These are phyloP conservation scores for Euphrasia arctica DNA, from an alignment of 305 asterid genomes.

Conservation along the genomic window DNA sequence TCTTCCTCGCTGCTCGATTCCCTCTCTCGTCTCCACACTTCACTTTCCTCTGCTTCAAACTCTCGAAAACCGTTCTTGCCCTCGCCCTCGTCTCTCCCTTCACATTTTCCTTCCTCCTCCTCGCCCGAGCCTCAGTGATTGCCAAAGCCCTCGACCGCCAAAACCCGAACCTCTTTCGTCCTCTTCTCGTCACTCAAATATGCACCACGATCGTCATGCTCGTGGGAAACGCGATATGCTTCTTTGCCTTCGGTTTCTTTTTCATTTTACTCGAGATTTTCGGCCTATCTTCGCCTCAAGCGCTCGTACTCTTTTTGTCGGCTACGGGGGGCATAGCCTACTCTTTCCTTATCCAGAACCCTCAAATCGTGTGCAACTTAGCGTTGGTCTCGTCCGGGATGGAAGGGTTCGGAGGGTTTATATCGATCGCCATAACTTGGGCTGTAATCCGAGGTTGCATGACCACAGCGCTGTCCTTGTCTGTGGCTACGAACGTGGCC, in stretches of 20 bases:
- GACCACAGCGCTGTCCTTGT: slow-evolving; percentile 50
- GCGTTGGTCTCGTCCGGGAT: slow-evolving; percentile 46
- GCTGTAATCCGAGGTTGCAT: slow-evolving; percentile 44
- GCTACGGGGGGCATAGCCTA: slow-evolving; percentile 39
- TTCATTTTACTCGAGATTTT: slow-evolving; percentile 38
- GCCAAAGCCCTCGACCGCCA: slow-evolving; percentile 27
- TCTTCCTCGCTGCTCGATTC: slow-evolving; percentile 43
- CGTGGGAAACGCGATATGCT: slow-evolving; percentile 52
- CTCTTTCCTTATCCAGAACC: slow-evolving; percentile 52
- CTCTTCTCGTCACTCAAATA: slow-evolving; percentile 51
- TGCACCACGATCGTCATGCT: slow-evolving; percentile 45
- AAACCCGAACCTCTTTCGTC: slow-evolving; percentile 25
- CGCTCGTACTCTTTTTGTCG: slow-evolving; percentile 33
- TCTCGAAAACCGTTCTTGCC: slow-evolving; percentile 59
- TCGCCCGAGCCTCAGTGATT: slow-evolving; percentile 40
- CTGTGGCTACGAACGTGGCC: slow-evolving; percentile 37
- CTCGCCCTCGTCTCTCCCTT: slow-evolving; percentile 51
- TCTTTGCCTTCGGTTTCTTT: slow-evolving; percentile 33
- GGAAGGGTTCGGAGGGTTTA: slow-evolving; percentile 41
- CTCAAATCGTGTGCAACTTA: slow-evolving; percentile 40
- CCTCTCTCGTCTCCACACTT: slow-evolving; percentile 52
- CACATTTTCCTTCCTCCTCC: slow-evolving; percentile 63
- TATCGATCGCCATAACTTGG: slow-evolving; percentile 43
- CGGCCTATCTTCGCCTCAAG: slow-evolving; percentile 36
- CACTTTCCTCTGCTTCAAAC: slow-evolving; percentile 47